Evolutionary conservation across 768 basidiomycete species (phyloP).

Genomic region (Filobasidium floriforme): DNA sequence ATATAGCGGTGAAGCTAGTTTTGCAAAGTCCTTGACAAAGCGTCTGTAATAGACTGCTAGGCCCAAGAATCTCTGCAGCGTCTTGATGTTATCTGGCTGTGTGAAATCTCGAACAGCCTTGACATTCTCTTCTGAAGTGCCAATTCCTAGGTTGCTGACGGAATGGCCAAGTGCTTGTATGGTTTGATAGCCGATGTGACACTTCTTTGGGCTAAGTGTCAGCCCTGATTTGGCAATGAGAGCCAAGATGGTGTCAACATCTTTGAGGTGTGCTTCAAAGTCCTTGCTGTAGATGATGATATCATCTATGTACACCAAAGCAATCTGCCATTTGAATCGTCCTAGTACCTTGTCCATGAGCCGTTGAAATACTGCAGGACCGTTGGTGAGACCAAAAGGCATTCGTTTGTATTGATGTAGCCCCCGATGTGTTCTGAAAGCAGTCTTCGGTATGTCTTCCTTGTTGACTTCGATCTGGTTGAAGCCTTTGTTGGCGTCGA

Average conservation of each 20-base stretch:
- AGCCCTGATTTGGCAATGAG: background rate
- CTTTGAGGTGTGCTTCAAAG: constrained; percentile 35
- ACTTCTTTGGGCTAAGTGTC: background rate
- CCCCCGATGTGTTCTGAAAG: background rate
- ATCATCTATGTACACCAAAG: constrained; percentile 14
- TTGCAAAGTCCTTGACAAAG: too few species aligned
- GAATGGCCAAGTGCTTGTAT: background rate
- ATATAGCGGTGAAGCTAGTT: too few species aligned
- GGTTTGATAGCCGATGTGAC: constrained; percentile 11
- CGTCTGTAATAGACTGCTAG: too few species aligned
- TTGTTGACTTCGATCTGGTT: background rate
- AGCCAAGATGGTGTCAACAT: background rate
- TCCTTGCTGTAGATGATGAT: constrained; percentile 5
- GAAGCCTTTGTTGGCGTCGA: too few species aligned
- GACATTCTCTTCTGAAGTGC: too few species aligned
- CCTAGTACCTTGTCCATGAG: constrained; percentile 10
- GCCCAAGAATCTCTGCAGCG: too few species aligned
- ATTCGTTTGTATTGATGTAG: constrained; percentile 9
- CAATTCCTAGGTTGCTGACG: background rate
- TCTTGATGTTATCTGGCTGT: too few species aligned
- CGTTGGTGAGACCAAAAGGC: constrained; percentile 8
- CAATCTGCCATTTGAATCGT: too few species aligned
- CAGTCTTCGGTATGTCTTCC: background rate
- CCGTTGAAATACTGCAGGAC: constrained; percentile 11
- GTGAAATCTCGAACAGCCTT: too few species aligned